Conservation (phyloP, 768 basidiomycete species). For the Panaeolus papilionaceus region DNA sequence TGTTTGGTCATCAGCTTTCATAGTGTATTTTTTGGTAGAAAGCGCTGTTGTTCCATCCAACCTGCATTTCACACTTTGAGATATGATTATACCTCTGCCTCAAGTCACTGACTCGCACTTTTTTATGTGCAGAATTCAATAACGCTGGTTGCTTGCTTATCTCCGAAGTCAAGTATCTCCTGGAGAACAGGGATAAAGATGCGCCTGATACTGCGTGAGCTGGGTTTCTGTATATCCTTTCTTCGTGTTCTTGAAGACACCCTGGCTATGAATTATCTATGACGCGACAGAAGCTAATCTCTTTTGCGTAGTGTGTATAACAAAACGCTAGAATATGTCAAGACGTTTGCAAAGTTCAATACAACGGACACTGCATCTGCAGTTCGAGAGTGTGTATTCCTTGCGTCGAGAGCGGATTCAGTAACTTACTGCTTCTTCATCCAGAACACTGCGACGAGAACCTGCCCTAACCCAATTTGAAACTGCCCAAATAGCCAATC, state of each 20-base stretch:
- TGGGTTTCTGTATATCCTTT: background rate
- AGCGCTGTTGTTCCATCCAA: background rate
- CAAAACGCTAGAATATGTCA: slow-evolving; percentile 91
- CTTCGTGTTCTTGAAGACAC: background rate
- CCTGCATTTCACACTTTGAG: background rate
- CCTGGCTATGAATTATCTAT: background rate
- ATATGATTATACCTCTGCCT: background rate
- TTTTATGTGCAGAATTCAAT: slow-evolving; percentile 71
- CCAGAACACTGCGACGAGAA: slow-evolving; percentile 79
- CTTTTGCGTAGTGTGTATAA: slow-evolving; percentile 76
- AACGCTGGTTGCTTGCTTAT: slow-evolving; percentile 91
- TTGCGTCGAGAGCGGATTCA: background rate
- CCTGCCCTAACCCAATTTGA: slow-evolving; percentile 87
- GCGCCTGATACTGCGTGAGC: slow-evolving; percentile 87
- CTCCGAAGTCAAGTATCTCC: slow-evolving; percentile 89
- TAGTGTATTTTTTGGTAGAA: slow-evolving; percentile 9
- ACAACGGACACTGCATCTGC: slow-evolving; percentile 84
- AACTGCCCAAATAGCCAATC: slow-evolving; percentile 90
- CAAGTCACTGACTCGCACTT: background rate
- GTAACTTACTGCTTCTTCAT: background rate
- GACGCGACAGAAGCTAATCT: background rate
- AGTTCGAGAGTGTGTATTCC: slow-evolving; percentile 79
- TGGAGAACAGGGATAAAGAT: slow-evolving; percentile 88
- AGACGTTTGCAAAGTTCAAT: slow-evolving; percentile 89
- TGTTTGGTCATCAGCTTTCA: slow-evolving; percentile 14